Base-by-base conservation (phyloP, 2,329 filamentous ascomycete species). In the Coleophoma cylindrospora region DNA sequence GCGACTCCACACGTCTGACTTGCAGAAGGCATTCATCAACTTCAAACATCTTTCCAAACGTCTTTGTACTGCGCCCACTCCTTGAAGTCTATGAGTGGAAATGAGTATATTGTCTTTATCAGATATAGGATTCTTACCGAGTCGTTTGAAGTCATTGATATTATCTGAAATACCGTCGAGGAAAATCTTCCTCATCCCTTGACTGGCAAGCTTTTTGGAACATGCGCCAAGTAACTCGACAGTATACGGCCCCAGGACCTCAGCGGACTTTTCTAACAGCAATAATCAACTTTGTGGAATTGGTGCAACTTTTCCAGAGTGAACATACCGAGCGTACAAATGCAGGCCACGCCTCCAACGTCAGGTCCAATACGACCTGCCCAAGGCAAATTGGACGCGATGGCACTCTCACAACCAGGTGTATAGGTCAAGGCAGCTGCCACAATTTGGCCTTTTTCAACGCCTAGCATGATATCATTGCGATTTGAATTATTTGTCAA, bases 21-120 rank as follows among this genome's bases (percentile, higher is more conserved):
- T 41, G 11, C 17, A 17, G 12, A 19, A 22, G 40, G 19, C 17
- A 19, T 22, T 22, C 22, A n/a, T 32, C n/a, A n/a, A n/a, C 11
- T 33, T 49, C 49, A 61, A 13, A 46, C 45, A 44, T 72, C 65
- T 51, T 70, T 72, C 78, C 77, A 83, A 15, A 77, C 66, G 49
- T 82, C 78, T 62, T 66, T 71, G 59, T 83, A 83, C 55, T 66
- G 69, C 43, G 79, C 77, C 80, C 79, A 83, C 63, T 76, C 77
- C 51, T 70, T 70, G 56, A 81, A 83, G 12, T 80, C 80, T 83
- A 8, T 7, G 5, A 36, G 57, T 43, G 57, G 57, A 34, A 37
- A 22, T 37, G 27, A 40, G 14, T 12, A 43, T 17, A 36, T 8
- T 40, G 5, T 43, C 32, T 11, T 34, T 2, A 5, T 15, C 21